Evolutionary conservation across 805 yeast species (phyloP), one percentile per base, ranked within the genome.

Genomic region (Candida nonsorbophila): DNA sequence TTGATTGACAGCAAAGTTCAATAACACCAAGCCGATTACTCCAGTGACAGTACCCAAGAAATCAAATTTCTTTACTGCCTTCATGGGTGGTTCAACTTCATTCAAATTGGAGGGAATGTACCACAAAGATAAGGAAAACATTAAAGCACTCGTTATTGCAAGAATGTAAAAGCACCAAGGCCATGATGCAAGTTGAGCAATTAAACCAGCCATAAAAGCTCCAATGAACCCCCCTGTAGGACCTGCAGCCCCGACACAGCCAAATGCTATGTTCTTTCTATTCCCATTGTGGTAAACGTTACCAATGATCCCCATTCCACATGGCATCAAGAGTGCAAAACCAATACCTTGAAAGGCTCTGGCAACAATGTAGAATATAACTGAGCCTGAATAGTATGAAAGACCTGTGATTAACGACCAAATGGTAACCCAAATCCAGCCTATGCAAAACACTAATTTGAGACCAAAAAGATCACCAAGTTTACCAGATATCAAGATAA

Each of bases 1-100:
- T 47, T 84, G 86, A 44, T 80, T 84, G 76, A 84, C 77, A 1
- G 78, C 74, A 48, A 82, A 77, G 40, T 79, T 81, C 47, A 84
- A 65, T 14, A 83, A 48, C 3, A 80, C 62, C 24, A 84, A 49
- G 0, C 84, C 86, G 8, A 57, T 33, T 6, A 82, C 71, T 4
- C 84, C 88, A n/a, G 70, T 38, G 0, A 58, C 14, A 0, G 80
- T 59, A 1, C 65, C 63, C 19, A 29, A 32, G 23, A 34, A 51
- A 37, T 58, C 65, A 15, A 49, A 39, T 13, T 37, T 27, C 12
- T 27, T 28, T 12, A 38, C 24, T 23, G 29, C 35, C 8, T 41
- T 33, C 6, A 16, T 18, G 2, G 40, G 21, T 24, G 44, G 25
- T 32, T 37, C 4, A 5, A 24, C 11, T n/a, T 26, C 24, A 29